phyloP scores from a whole-genome alignment of 305 asterid species.

The Fraxinus latifolia region DNA sequence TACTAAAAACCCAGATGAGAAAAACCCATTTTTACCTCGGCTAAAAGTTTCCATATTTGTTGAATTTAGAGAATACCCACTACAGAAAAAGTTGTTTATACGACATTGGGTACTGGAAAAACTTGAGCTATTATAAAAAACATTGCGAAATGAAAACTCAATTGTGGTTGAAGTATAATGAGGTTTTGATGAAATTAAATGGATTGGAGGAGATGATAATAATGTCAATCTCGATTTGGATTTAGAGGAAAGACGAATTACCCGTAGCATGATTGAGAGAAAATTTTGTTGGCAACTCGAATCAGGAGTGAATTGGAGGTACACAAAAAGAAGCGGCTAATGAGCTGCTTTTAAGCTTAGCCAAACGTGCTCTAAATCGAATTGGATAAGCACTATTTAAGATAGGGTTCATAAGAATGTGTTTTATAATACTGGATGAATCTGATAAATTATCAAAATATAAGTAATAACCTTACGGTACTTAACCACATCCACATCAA shows the following conservation, averaged over 20 bases:
- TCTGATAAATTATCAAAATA: neutral
- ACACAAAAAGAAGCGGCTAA: neutral
- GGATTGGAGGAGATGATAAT: neutral
- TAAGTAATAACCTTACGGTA: neutral
- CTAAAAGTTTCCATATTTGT: constrained; percentile 17
- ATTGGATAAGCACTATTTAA: neutral
- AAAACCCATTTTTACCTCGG: constrained; percentile 23
- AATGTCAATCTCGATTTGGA: constrained; percentile 16
- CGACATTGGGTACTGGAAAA: constrained; percentile 17
- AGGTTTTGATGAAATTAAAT: constrained; percentile 7
- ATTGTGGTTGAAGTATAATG: neutral
- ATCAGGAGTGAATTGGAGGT: neutral
- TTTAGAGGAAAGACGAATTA: constrained; percentile 19
- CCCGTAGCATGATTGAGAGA: constrained; percentile 26
- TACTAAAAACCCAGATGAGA: constrained; percentile 26
- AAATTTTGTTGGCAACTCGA: neutral
- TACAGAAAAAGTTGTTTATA: neutral
- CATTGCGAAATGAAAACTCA: constrained; percentile 19
- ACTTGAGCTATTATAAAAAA: neutral
- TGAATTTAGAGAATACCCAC: constrained; percentile 22
- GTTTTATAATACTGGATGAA: neutral
- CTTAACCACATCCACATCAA: neutral
- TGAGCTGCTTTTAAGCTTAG: neutral
- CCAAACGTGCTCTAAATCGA: neutral
- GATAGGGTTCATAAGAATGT: neutral